Conservation (phyloP, 2,329 filamentous ascomycete genomes). For the Claviceps humidiphila region DNA sequence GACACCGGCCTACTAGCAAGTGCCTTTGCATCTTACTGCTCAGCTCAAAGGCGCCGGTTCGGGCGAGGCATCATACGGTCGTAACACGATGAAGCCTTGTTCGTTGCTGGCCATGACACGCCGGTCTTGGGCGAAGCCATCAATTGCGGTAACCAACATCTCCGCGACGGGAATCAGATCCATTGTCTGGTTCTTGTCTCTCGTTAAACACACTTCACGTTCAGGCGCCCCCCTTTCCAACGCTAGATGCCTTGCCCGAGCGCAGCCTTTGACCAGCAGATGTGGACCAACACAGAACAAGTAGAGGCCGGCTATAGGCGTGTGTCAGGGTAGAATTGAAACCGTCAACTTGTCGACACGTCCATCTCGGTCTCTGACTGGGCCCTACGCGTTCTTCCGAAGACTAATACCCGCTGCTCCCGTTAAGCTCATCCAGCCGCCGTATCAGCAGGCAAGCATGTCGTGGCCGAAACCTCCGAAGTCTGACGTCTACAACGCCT, state of each 20-base stretch:
- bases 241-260: background rate
- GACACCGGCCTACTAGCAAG: background rate
- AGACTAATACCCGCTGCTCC: too few species aligned
- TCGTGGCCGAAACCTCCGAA: too few species aligned
- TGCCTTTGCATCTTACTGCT: background rate
- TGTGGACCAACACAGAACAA: background rate
- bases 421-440: too few species aligned
- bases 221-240: background rate
- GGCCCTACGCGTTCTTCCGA: too few species aligned
- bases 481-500: too few species aligned
- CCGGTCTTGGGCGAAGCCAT: background rate
- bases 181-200: background rate
- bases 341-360: too few species aligned
- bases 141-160: background rate
- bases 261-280: too few species aligned
- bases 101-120: background rate
- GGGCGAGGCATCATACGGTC: background rate
- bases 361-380: too few species aligned
- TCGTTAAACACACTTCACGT: background rate
- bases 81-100: background rate
- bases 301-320: too few species aligned
- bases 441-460: too few species aligned
- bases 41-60: background rate
- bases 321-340: too few species aligned
- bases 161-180: background rate